A percentile compares a stretch with the other conserved stretches of the same genome.
phyloP scores from a whole-genome alignment of 768 basidiomycete genomes.

The Mycena rebaudengoi region DNA sequence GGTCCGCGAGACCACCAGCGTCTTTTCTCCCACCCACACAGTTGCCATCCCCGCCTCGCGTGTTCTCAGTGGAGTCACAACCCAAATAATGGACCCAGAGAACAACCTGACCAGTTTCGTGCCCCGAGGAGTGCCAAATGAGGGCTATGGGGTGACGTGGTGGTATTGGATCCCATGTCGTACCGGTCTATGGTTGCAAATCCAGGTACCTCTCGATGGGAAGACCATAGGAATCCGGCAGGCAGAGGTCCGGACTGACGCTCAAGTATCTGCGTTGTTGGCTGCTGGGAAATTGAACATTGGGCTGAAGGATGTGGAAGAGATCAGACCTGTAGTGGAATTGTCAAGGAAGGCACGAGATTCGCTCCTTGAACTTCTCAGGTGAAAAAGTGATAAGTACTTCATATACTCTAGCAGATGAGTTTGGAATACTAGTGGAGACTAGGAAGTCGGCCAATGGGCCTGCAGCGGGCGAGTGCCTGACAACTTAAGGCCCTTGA shows the following conservation, averaged over 20 bases:
- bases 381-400: no score
- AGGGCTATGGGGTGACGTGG: slow-evolving; percentile 28
- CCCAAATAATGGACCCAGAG: slow-evolving; percentile 4
- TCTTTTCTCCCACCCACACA: background rate
- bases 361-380: background rate
- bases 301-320: background rate
- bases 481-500: no score
- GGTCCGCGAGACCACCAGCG: background rate
- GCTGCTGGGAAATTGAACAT: background rate
- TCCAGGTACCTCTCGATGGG: background rate
- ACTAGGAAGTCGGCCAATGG: no score
- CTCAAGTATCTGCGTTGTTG: background rate
- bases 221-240: background rate
- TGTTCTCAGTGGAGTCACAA: background rate
- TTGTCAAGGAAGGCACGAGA: slow-evolving; percentile 5
- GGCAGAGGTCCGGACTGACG: background rate
- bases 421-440: no score
- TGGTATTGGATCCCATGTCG: slow-evolving; percentile 37
- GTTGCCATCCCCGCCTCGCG: slow-evolving; percentile 29
- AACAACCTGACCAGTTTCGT: background rate
- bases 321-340: background rate
- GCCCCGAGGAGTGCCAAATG: slow-evolving; percentile 32
- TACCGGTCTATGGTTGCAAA: slow-evolving; percentile 30
- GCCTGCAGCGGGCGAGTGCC: no score
- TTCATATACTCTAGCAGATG: no score